A percentile compares a stretch with the other conserved stretches of the same genome.
Conservation (phyloP, 169 alveolate genomes). For the Babesia bovis region DNA sequence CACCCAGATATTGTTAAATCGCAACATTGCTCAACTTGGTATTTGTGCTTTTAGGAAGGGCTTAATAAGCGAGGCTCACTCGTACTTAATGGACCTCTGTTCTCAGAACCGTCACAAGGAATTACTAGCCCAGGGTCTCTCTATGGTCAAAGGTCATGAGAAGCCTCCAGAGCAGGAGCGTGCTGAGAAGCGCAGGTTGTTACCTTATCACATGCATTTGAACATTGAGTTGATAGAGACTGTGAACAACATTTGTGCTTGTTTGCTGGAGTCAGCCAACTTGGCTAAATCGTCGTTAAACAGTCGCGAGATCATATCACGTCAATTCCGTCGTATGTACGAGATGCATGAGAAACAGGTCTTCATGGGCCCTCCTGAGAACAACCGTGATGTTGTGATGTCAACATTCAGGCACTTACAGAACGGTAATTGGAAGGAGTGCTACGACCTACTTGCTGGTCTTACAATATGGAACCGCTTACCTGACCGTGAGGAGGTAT, state of each 20-base stretch:
- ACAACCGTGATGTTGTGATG: conserved; percentile 89
- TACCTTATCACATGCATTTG: conserved; percentile 97
- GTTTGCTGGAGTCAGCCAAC: conserved; percentile 90
- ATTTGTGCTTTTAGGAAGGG: conserved; percentile 95
- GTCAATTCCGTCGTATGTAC: conserved; percentile 90
- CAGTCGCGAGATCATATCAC: conserved; percentile 73
- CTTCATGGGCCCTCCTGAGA: conserved; percentile 95
- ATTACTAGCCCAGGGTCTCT: conserved; percentile 92
- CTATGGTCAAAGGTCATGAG: conserved; percentile 86
- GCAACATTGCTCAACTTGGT: conserved; percentile 94
- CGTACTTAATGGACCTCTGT: conserved; percentile 89
- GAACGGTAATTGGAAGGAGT: conserved; percentile 92
- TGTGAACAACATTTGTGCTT: conserved; percentile 90
- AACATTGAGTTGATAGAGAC: conserved; percentile 92
- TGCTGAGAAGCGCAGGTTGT: conserved; percentile 92
- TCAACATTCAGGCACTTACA: conserved; percentile 90
- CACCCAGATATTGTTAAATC: conserved; percentile 92
- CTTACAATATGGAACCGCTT: conserved; percentile 84
- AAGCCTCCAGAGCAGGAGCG: conserved; percentile 92
- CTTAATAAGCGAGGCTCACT: conserved; percentile 87
- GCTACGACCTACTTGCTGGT: conserved; percentile 81
- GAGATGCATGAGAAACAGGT: conserved; percentile 91
- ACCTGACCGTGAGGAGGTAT: conserved; percentile 83
- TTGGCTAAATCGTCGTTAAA: conserved; percentile 80
- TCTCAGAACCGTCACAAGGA: conserved; percentile 91